phyloP scores from a whole-genome alignment of 495 filamentous ascomycete species.

The Sabuloglossum arenarium region DNA sequence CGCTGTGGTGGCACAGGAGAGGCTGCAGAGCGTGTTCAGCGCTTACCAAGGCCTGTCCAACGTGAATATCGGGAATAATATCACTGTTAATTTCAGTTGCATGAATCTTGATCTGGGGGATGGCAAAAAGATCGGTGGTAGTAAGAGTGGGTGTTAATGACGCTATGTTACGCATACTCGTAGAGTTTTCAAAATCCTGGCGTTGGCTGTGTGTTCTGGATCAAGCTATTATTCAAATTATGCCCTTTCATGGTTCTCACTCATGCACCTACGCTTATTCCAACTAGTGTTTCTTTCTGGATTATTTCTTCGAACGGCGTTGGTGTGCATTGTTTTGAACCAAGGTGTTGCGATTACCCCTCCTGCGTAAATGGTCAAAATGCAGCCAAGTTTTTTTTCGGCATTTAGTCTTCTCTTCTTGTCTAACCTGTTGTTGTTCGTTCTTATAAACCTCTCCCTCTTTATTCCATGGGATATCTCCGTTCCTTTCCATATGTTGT shows the following conservation, averaged over 20 bases:
- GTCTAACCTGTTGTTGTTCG: too few species aligned
- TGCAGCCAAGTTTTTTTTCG: background rate
- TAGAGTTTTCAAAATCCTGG: background rate
- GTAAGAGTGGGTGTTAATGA: background rate
- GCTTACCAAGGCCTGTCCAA: background rate
- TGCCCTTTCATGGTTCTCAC: background rate
- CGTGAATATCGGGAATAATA: background rate
- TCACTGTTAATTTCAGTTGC: background rate
- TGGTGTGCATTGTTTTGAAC: background rate
- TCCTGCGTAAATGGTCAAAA: background rate
- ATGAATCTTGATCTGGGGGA: background rate
- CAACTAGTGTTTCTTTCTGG: background rate
- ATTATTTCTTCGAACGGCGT: background rate
- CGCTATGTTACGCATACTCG: background rate
- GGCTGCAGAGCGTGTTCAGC: conserved; percentile 32
- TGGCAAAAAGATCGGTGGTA: background rate
- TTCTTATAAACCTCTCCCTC: too few species aligned
- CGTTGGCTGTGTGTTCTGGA: background rate
- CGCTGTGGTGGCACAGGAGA: conserved; percentile 34
- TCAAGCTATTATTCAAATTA: background rate
- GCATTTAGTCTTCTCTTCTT: too few species aligned
- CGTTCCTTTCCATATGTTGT: too few species aligned
- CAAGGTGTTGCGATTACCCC: background rate
- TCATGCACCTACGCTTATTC: background rate
- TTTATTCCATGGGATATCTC: too few species aligned